Base-by-base conservation (phyloP, 306 rosid species). In the Aeschynomene evenia region DNA sequence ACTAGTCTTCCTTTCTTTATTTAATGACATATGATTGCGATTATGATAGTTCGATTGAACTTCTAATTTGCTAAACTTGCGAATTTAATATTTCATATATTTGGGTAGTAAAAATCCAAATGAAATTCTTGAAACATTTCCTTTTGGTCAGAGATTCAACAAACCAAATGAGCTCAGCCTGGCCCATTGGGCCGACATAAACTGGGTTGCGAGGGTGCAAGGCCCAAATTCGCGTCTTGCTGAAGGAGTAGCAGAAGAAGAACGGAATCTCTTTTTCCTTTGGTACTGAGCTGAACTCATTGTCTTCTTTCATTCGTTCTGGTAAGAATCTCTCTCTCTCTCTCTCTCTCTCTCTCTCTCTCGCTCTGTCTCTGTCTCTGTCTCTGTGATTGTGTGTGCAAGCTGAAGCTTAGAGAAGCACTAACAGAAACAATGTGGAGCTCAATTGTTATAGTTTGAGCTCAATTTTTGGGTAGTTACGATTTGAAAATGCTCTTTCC, bases 291-390 rank as follows among this genome's bases (percentile, higher is more conserved):
- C 60, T 4, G 19, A 68, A 56, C 52, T 60, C 28, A n/a, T 59
- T 19, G 43, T 74, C 58, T 50, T 57, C 80, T 6, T 64, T 63
- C 31, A 31, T 7, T 43, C 20, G 3, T 3, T 3, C 45, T 39
- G 45, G 45, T 39, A 6, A 28, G 31, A 3, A 28, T n/a, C n/a
- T n/a, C n/a, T n/a, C n/a, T n/a, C n/a, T n/a, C n/a, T n/a, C n/a
- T n/a, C n/a, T n/a, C 36, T 28, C 66, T 62, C 65, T 56, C 51
- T 28, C 31, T 63, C 53, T 69, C 34, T 29, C 56, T 5, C 42
- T 42, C 51, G 50, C 7, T 23, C 20, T 34, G n/a, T 10, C 3
- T 43, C 9, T 16, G 16, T 29, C 56, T 5, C 42, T 42, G 42
- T 59, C 7, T 23, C 20, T 34, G n/a, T 10, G 1, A 31, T 6